Base-by-base conservation (phyloP, 2,329 filamentous ascomycete species). In the Mycosphaerelloides madeirae region DNA sequence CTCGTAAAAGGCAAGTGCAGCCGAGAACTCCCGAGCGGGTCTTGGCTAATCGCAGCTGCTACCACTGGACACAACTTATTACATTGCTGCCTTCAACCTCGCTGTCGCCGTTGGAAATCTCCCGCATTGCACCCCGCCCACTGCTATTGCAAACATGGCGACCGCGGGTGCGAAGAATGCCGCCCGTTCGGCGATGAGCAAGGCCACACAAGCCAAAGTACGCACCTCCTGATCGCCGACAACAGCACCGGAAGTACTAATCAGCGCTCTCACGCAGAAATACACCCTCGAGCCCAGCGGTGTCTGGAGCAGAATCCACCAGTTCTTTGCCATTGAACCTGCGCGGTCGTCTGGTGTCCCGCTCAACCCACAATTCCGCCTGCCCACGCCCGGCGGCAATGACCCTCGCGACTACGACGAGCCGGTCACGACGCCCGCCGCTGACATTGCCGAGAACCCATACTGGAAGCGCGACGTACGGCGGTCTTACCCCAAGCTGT, bases 401-500 rank as follows among this genome's bases (percentile, higher is more conserved):
- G 82, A 87, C 60, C 86, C 87, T 29, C 71, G 78, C 45, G 68
- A 68, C 48, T 93, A 91, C 73, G 80, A 86, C 66, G 88, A 95
- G 65, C 86, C 87, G 16, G 85, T 91, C 48, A 94, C 87, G 12
- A 48, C 84, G 0, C 88, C 88, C n/a, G 86, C 88, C 2, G 87
- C 78, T 56, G 88, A 95, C 66, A 83, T 95, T 59, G 88, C 88
- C 60, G 87, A 91, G 68, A 95, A 95, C 72, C 81, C 88, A 29
- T 95, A 96, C 75, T 98, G 89, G 88, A 94, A 95, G 77, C 89
- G 93, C 61, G 93, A 98, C 64, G 68, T 74, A 50, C 85, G 93
- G 59, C 80, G 93, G 60, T 77, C 77, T 60, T 97, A 97, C 72
- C 86, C 93, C 25, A 78, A 77, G 58, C 76, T 85, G 44, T 91